A percentile compares a stretch with the other conserved stretches of the same genome.
Conservation (phyloP, 768 basidiomycete species). For the Serendipita sp. region DNA sequence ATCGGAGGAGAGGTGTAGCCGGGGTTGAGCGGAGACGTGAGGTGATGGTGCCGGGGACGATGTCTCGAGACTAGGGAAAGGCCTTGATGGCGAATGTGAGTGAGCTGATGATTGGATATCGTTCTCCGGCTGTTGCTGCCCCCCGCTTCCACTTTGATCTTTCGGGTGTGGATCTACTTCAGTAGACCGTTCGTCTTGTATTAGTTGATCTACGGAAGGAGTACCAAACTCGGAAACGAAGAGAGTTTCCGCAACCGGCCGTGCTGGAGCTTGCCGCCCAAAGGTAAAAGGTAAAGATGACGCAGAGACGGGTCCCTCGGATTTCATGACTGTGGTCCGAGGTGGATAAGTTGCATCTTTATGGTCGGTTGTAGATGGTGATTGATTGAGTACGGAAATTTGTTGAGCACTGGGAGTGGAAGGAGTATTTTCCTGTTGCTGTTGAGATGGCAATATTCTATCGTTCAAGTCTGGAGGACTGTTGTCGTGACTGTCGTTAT, state of each 20-base stretch:
- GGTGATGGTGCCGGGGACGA: neutral
- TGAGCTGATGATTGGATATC: neutral
- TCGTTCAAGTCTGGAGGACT: neutral
- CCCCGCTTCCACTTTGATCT: too few species aligned
- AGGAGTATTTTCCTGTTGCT: neutral
- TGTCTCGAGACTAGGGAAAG: neutral
- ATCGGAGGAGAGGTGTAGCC: neutral
- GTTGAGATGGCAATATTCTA: neutral
- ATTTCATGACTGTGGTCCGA: constrained; percentile 2
- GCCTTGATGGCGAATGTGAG: neutral
- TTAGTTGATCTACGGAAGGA: neutral
- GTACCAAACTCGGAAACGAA: neutral
- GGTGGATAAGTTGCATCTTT: constrained; percentile 1
- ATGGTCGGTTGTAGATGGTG: neutral
- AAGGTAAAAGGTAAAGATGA: constrained; percentile 4
- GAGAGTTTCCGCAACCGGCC: neutral
- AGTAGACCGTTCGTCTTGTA: neutral
- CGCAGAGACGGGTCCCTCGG: neutral
- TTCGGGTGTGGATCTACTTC: too few species aligned
- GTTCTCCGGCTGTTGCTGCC: neutral
- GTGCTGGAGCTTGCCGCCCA: neutral
- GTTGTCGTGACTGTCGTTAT: constrained; percentile 2
- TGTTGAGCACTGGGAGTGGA: neutral
- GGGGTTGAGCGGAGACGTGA: neutral
- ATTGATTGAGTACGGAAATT: neutral